A percentile compares a stretch with the other conserved stretches of the same genome.
Evolutionary conservation across 2,329 filamentous ascomycete species (phyloP).

Genomic region (Aspergillus arachidicola): DNA sequence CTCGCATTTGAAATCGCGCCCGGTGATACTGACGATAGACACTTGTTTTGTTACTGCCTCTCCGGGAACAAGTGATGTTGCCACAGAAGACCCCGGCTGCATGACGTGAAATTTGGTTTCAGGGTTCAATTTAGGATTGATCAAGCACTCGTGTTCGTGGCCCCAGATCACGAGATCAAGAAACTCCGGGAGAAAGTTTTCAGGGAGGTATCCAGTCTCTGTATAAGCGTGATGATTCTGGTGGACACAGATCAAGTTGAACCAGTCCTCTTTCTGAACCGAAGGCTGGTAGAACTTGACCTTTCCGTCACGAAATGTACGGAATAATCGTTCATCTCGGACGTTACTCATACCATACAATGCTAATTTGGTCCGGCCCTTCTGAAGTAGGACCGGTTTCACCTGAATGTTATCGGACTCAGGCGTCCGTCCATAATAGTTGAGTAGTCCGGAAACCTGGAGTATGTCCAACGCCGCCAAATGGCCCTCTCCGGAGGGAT

Average conservation of each 20-base stretch:
- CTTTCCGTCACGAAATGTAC: constrained; percentile 88
- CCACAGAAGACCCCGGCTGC: constrained; percentile 94
- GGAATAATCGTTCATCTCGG: constrained; percentile 88
- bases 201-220: constrained; percentile 89
- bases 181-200: constrained; percentile 89
- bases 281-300: constrained; percentile 91
- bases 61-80: constrained; percentile 85
- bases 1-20: constrained; percentile 77
- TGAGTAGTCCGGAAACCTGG: constrained; percentile 86
- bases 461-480: constrained; percentile 88
- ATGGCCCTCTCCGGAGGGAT: constrained; percentile 94
- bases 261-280: constrained; percentile 84
- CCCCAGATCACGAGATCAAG: constrained; percentile 94
- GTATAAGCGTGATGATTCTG: constrained; percentile 95
- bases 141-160: constrained; percentile 94
- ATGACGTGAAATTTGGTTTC: constrained; percentile 94
- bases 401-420: constrained; percentile 92
- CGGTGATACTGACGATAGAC: constrained; percentile 79
- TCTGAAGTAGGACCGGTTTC: constrained; percentile 90
- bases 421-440: constrained; percentile 91
- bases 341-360: constrained; percentile 96
- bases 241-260: constrained; percentile 92
- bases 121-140: constrained; percentile 79
- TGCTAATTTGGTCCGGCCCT: constrained; percentile 88
- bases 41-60: constrained; percentile 93